Percentiles rank a stretch among this genome's conserved stretches.
These are phyloP conservation scores for Bretziella fagacearum DNA, from an alignment of 2,329 filamentous ascomycete species.

Conservation along the genomic window DNA sequence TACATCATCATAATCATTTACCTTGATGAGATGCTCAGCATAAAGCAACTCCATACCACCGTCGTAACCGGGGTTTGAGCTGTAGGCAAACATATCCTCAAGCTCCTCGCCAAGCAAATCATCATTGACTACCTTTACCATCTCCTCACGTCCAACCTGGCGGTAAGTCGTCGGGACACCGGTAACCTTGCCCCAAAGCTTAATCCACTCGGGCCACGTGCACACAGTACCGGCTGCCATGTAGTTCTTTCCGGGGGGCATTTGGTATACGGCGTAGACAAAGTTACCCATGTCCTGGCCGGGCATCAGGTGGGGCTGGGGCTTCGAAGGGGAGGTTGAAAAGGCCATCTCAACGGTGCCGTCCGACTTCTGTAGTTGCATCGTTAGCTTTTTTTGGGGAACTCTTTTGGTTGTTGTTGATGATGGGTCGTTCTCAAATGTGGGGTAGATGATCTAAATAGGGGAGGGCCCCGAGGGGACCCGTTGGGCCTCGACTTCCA, in stretches of 20 bases:
- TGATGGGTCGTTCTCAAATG: no score
- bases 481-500: no score
- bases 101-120: constrained; percentile 26
- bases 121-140: constrained; percentile 20
- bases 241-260: constrained; percentile 31
- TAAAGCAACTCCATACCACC: constrained; percentile 28
- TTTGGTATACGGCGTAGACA: constrained; percentile 31
- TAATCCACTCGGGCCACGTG: constrained; percentile 30
- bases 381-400: no score
- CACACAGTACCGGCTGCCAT: constrained; percentile 31
- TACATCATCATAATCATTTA: constrained; percentile 18
- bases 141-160: constrained; percentile 25
- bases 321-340: constrained; percentile 24
- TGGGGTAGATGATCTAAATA: not conserved
- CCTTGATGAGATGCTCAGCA: constrained; percentile 28
- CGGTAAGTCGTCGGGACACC: constrained; percentile 23
- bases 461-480: no score
- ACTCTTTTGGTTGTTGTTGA: no score
- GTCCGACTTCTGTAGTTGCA: constrained; percentile 19
- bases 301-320: constrained; percentile 29
- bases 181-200: constrained; percentile 25
- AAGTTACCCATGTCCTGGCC: constrained; percentile 31
- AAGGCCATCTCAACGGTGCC: constrained; percentile 32
- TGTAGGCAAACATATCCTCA: constrained; percentile 31
- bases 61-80: constrained; percentile 31